Evolutionary conservation across 2,329 filamentous ascomycete genomes (phyloP).

Genomic region (Coniochaeta ligniaria): DNA sequence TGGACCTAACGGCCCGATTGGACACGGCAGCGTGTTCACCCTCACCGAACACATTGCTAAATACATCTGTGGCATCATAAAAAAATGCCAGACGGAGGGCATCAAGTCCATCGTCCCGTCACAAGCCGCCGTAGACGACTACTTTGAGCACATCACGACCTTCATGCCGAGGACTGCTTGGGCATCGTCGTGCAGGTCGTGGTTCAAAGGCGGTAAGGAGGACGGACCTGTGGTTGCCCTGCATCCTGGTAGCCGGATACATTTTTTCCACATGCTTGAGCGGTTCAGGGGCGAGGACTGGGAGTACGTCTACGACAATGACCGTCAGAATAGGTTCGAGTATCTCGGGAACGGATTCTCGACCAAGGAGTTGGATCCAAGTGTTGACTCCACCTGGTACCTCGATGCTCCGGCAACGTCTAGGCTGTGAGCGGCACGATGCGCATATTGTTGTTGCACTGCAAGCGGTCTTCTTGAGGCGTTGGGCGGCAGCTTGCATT

Average conservation of each 20-base stretch:
- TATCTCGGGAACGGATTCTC: slow-evolving; percentile 49
- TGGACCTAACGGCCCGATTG: slow-evolving; percentile 44
- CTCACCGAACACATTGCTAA: slow-evolving; percentile 42
- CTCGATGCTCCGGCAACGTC: slow-evolving; percentile 18
- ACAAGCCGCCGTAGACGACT: slow-evolving; percentile 40
- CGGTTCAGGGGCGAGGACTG: slow-evolving; percentile 43
- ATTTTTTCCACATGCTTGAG: slow-evolving; percentile 47
- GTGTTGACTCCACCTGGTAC: slow-evolving; percentile 34
- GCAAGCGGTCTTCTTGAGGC: not conserved
- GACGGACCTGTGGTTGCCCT: slow-evolving; percentile 40
- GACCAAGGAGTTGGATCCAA: slow-evolving; percentile 31
- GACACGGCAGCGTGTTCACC: slow-evolving; percentile 43
- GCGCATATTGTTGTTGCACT: not conserved
- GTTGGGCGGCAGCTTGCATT: not conserved
- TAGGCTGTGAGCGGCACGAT: slow-evolving; percentile 1
- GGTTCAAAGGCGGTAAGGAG: slow-evolving; percentile 39
- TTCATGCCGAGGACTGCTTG: slow-evolving; percentile 50
- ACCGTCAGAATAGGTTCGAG: slow-evolving; percentile 35
- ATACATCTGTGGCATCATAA: slow-evolving; percentile 41
- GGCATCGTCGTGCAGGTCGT: slow-evolving; percentile 35
- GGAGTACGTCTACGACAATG: slow-evolving; percentile 38
- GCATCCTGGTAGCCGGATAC: slow-evolving; percentile 42
- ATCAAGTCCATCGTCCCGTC: slow-evolving; percentile 39
- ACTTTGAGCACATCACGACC: slow-evolving; percentile 36
- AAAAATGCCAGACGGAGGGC: slow-evolving; percentile 41